Base-by-base conservation (phyloP, 2,329 filamentous ascomycete genomes). In the Diaporthe sp. region DNA sequence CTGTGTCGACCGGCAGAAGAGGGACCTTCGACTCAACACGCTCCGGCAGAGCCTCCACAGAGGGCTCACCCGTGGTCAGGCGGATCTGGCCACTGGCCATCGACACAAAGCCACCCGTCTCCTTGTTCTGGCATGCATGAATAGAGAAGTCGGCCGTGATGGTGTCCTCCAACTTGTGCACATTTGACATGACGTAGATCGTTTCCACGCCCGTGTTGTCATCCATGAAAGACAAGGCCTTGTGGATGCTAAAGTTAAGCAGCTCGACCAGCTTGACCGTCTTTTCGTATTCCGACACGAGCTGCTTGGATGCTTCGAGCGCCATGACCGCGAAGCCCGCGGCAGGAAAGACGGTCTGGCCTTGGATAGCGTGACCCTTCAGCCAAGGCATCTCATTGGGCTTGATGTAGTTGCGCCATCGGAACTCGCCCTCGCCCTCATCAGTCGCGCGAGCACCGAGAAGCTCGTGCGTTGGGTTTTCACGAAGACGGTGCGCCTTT, bases 311-410 rank as follows among this genome's bases (percentile, higher is more conserved):
- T 2, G 80, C 77, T 30, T 81, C 79, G 0, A 81, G 9, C 1
- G 76, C 77, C 69, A 73, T 75, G 10, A 75, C 71, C 30, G 77
- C 74, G 51, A 79, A 81, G 0, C 76, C 79, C 0, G 79, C 76
- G 0, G 77, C 81, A 0, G 86, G 86, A 42, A 86, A 86, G 0
- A 88, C 77, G 17, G 81, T 77, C 19, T 84, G 77, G 0, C 79
- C 78, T 22, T 83, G 79, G 22, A 80, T 25, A 8, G 76, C 71
- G 39, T 88, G 85, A 7, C 85, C 82, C 0, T 75, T 51, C 1
- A 87, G 75, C 86, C 86, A 88, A 0, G 79, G 76, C 1, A 82
- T 72, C 35, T 83, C 79, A 1, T 71, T 59, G 0, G 76, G 69
- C 6, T 75, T 76, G 19, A 82, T 75, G 8, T 78, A 47, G 58